These are phyloP conservation scores for Oryza glumipatula DNA, from an alignment of 176 grass and related monocot genomes.

Conservation along the genomic window DNA sequence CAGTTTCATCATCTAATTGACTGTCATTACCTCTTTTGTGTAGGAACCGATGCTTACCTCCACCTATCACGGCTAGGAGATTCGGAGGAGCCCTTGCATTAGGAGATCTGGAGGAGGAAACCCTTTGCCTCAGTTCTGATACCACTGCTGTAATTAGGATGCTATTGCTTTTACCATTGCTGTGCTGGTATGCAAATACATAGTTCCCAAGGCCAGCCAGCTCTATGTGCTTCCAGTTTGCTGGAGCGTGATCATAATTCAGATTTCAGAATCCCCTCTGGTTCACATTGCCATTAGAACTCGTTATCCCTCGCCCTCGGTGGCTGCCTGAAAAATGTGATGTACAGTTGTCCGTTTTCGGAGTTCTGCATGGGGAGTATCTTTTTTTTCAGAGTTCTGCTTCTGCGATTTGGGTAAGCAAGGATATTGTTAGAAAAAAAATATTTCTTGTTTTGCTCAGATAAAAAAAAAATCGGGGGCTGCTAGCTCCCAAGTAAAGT, in stretches of 20 bases:
- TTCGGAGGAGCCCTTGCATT: conserved; percentile 92
- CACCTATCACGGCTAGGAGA: conserved; percentile 91
- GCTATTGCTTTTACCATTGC: conserved; percentile 18
- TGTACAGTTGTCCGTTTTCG: neutral
- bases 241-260: neutral
- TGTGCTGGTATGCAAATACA: conserved; percentile 51
- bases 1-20: conserved; percentile 9
- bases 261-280: neutral
- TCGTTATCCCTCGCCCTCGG: neutral
- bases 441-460: too few species aligned
- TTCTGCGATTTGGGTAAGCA: too few species aligned
- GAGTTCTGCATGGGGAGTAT: too few species aligned
- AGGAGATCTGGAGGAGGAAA: conserved; percentile 30
- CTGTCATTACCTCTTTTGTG: conserved; percentile 8
- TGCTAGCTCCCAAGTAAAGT: too few species aligned
- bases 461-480: too few species aligned
- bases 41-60: conserved; percentile 97
- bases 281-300: neutral
- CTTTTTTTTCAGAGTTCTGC: too few species aligned
- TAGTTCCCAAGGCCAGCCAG: conserved; percentile 45
- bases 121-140: conserved; percentile 24
- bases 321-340: neutral
- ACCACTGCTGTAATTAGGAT: conserved; percentile 45
- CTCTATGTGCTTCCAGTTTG: conserved; percentile 29
- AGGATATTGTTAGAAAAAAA: too few species aligned